A percentile compares a stretch with the other conserved stretches of the same genome.
Evolutionary conservation across 164 flowering plant genomes (phyloP).

Genomic region (Chloranthus sessilifolius): DNA sequence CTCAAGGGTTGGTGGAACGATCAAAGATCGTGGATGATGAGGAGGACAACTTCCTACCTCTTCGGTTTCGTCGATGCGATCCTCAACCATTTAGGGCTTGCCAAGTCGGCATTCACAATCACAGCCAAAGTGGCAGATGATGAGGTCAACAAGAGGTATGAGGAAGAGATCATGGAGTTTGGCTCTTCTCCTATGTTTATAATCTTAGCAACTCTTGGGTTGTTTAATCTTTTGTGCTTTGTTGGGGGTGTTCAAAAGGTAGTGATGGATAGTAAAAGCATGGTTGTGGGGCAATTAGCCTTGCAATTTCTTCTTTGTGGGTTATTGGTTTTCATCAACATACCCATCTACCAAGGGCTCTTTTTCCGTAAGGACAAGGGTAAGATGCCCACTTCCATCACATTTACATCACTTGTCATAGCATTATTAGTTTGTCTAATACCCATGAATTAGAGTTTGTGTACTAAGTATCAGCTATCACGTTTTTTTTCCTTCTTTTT

Average conservation of each 20-base stretch:
- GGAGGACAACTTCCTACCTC: constrained; percentile 21
- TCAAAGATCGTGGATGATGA: constrained; percentile 20
- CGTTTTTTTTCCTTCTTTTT: too few relatives aligned
- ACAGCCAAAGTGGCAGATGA: constrained; percentile 26
- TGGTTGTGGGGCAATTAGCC: constrained; percentile 10
- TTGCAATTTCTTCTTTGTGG: constrained; percentile 18
- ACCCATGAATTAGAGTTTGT: too few relatives aligned
- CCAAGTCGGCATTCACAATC: constrained; percentile 15
- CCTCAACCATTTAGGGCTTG: constrained; percentile 15
- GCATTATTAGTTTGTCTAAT: constrained; percentile 18
- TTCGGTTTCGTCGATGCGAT: constrained; percentile 17
- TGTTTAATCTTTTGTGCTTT: constrained; percentile 19
- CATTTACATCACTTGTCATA: constrained; percentile 15
- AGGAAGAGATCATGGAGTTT: constrained; percentile 29
- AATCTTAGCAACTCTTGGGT: constrained; percentile 22
- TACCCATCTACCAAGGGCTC: constrained; percentile 25
- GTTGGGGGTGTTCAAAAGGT: constrained; percentile 7
- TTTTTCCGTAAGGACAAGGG: constrained; percentile 29
- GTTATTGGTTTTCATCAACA: constrained; percentile 18
- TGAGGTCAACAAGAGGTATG: constrained; percentile 18
- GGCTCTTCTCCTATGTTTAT: constrained; percentile 30
- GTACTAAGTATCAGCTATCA: too few relatives aligned
- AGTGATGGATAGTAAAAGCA: constrained; percentile 2
- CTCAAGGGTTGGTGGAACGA: constrained; percentile 27
- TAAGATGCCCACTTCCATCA: constrained; percentile 16